Evolutionary conservation across 139 green algal species (phyloP).

Genomic region (Yamagishiella unicocca): DNA sequence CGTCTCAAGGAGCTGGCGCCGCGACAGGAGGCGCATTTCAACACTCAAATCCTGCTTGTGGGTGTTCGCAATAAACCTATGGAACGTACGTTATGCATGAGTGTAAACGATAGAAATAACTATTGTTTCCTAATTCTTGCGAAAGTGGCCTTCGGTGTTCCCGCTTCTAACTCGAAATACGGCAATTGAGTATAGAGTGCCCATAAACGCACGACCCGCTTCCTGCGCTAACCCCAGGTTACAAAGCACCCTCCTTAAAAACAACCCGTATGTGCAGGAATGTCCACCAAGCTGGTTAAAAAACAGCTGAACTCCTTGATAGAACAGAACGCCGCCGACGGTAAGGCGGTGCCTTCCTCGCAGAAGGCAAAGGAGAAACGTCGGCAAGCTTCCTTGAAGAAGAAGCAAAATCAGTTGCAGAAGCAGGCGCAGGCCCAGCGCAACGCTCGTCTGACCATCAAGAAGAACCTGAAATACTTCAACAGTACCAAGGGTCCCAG

Average conservation of each 20-base stretch:
- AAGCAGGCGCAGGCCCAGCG: constrained; percentile 35
- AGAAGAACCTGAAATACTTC: constrained; percentile 72
- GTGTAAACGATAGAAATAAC: too few species aligned
- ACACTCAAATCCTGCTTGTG: too few species aligned
- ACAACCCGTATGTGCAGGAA: constrained; percentile 31
- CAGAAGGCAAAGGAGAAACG: constrained; percentile 19
- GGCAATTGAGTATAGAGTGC: too few species aligned
- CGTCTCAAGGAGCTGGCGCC: background rate
- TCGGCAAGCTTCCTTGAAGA: constrained; percentile 11
- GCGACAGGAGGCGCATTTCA: too few species aligned
- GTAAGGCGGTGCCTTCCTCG: background rate
- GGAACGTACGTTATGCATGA: too few species aligned
- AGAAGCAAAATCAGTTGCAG: constrained; percentile 59
- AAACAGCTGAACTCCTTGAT: constrained; percentile 58
- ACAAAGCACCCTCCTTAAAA: too few species aligned
- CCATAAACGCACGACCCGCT: too few species aligned
- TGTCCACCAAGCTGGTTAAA: constrained; percentile 64
- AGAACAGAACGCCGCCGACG: background rate
- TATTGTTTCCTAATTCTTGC: too few species aligned
- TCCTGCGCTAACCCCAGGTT: too few species aligned
- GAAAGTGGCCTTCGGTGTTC: too few species aligned
- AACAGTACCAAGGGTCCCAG: constrained; percentile 44
- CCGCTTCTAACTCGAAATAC: too few species aligned
- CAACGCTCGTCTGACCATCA: constrained; percentile 2
- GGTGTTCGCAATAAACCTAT: too few species aligned